phyloP scores from a whole-genome alignment of 2,329 filamentous ascomycete species.

The Colletotrichum phormii region DNA sequence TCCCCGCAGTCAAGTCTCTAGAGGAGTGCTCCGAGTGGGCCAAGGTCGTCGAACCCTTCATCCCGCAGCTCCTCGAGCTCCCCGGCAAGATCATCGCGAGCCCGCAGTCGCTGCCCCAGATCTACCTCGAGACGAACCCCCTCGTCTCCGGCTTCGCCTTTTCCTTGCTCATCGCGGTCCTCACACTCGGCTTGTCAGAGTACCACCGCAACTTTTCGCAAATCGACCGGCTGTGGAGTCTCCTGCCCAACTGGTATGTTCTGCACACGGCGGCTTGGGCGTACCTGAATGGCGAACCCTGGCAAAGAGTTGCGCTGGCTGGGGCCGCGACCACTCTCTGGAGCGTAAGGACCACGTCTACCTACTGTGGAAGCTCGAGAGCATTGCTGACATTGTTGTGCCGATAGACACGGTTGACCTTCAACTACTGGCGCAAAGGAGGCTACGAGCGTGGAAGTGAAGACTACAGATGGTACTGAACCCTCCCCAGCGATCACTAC shows the following conservation, averaged over 20 bases:
- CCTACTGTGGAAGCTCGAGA: too few species aligned
- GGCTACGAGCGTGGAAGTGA: constrained; percentile 91
- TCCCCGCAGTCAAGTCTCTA: constrained; percentile 78
- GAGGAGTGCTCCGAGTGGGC: constrained; percentile 82
- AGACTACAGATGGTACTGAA: constrained; percentile 85
- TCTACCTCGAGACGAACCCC: constrained; percentile 90
- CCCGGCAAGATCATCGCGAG: constrained; percentile 73
- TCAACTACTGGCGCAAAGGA: constrained; percentile 96
- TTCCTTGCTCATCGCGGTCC: constrained; percentile 74
- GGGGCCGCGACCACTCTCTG: constrained; percentile 79
- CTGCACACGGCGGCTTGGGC: constrained; percentile 88
- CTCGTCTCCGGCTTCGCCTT: constrained; percentile 80
- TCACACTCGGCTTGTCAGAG: constrained; percentile 84
- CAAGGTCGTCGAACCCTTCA: constrained; percentile 79
- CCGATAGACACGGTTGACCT: constrained; percentile 80
- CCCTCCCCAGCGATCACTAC: not conserved
- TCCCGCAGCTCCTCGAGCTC: constrained; percentile 76
- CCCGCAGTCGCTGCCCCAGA: constrained; percentile 70
- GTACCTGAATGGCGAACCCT: constrained; percentile 77
- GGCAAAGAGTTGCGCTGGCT: constrained; percentile 77
- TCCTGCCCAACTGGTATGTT: constrained; percentile 89
- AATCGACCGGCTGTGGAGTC: constrained; percentile 91
- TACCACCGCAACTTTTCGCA: constrained; percentile 97
- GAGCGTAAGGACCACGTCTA: too few species aligned
- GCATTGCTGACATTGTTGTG: constrained; percentile 37